Evolutionary conservation across 768 basidiomycete species (phyloP), one percentile per base, ranked within the genome.

Genomic region (Serpula lacrymans): DNA sequence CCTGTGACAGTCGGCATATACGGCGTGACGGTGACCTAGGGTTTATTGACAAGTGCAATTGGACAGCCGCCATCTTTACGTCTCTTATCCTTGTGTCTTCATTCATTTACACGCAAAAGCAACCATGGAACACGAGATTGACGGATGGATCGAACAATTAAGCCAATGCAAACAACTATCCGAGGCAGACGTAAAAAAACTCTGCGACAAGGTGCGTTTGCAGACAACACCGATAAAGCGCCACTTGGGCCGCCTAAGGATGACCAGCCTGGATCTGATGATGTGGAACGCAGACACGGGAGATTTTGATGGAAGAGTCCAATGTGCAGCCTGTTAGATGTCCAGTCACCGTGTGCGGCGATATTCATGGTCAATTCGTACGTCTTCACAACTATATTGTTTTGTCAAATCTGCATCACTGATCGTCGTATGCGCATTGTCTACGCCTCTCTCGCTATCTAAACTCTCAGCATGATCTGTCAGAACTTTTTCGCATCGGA

Each of bases 281-380:
- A 45, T 46, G 27, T 32, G 25, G 23, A 31, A 24, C 44, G 4
- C 60, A 99, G 96, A 93, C 96, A 40, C 79, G 95, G 59, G 96
- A 98, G 70, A 95, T 99, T 52, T 66, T 99, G 63, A 94, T 96
- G 87, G 95, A 96, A 58, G 96, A 99, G 72, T 93, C 90, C 23
- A 99, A 99, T 62, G 96, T 99, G 2, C 95, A 98, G 67, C 94
- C 94, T 16, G 96, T 99, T 40, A 76, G 88, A 66, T 98, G 95
- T 72, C 96, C 96, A 22, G 96, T 99, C 51, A 99, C 96, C 35
- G 96, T 99, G 45, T 99, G 96, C 59, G 96, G 96, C 45, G 96
- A 99, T 70, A 98, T 99, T 48, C 96, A 99, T 62, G 96, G 96
- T 34, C 96, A 99, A 82, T 99, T 99, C 68, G 95, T 98, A 68